Evolutionary conservation across 805 yeast species (phyloP).

Genomic region (Ogataea pignaliae): DNA sequence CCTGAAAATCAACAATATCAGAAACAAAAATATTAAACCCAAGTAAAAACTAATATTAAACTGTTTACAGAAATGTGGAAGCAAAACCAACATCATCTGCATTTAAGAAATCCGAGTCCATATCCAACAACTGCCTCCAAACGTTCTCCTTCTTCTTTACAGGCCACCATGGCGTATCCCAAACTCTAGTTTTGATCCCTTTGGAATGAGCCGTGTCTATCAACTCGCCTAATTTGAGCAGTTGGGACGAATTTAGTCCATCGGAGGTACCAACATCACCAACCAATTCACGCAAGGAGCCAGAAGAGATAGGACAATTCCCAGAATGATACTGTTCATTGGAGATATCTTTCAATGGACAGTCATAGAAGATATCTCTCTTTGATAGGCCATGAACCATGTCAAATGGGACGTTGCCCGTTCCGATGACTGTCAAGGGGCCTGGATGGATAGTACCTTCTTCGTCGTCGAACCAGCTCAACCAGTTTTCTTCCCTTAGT

Average conservation of each 20-base stretch:
- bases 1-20: too few relatives aligned
- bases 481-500: slow-evolving; percentile 41
- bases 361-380: slow-evolving; percentile 46
- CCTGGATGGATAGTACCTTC: slow-evolving; percentile 35
- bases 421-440: slow-evolving; percentile 56
- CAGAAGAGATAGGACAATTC: slow-evolving; percentile 31
- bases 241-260: slow-evolving; percentile 33
- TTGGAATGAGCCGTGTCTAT: slow-evolving; percentile 42
- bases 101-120: slow-evolving; percentile 54
- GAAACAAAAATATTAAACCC: not conserved
- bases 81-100: slow-evolving; percentile 47
- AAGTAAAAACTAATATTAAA: not conserved
- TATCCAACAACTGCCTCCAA: slow-evolving; percentile 41
- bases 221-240: slow-evolving; percentile 18
- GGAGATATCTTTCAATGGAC: slow-evolving; percentile 34
- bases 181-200: slow-evolving; percentile 53
- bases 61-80: not conserved
- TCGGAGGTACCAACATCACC: slow-evolving; percentile 11
- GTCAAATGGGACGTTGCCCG: slow-evolving; percentile 56
- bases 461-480: slow-evolving; percentile 42
- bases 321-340: slow-evolving; percentile 12
- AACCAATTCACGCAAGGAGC: slow-evolving; percentile 18
- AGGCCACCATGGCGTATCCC: slow-evolving; percentile 74
- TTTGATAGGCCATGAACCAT: slow-evolving; percentile 21
- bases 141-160: slow-evolving; percentile 35